phyloP scores from a whole-genome alignment of 805 yeast genomes.

The Metschnikowia rubicola region DNA sequence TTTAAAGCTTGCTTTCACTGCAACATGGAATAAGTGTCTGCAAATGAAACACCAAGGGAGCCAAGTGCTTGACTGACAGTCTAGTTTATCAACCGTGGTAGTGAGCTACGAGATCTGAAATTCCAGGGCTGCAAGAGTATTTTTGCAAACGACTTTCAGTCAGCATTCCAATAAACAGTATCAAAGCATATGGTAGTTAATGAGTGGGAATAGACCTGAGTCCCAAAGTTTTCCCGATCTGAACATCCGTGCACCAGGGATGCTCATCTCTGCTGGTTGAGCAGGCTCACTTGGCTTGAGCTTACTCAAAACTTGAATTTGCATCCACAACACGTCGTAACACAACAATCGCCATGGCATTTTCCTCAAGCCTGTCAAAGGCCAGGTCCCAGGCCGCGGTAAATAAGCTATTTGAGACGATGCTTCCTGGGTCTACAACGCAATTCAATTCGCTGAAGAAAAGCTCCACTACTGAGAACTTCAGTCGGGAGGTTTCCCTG shows the following conservation, averaged over 20 bases:
- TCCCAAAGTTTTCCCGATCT: not conserved
- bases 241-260: slow-evolving; percentile 6
- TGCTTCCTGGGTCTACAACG: slow-evolving; percentile 19
- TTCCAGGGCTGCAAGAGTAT: too few species aligned
- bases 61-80: too few species aligned
- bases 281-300: not conserved
- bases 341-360: slow-evolving; percentile 15
- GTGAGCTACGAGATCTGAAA: too few species aligned
- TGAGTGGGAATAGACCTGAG: not conserved
- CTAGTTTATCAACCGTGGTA: too few species aligned
- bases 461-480: slow-evolving; percentile 16
- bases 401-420: slow-evolving; percentile 23
- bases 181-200: not conserved
- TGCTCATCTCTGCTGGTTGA: slow-evolving; percentile 4
- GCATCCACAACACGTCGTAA: not conserved
- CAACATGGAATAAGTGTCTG: too few species aligned
- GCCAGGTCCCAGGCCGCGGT: slow-evolving; percentile 24
- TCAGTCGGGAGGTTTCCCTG: slow-evolving; percentile 16
- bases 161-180: too few species aligned
- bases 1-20: too few species aligned
- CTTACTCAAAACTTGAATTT: not conserved
- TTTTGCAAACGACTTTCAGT: too few species aligned
- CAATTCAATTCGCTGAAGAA: slow-evolving; percentile 4
- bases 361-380: slow-evolving; percentile 20
- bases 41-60: too few species aligned